phyloP scores from a whole-genome alignment of 208 protist genomes.

The Angomonas deanei region DNA sequence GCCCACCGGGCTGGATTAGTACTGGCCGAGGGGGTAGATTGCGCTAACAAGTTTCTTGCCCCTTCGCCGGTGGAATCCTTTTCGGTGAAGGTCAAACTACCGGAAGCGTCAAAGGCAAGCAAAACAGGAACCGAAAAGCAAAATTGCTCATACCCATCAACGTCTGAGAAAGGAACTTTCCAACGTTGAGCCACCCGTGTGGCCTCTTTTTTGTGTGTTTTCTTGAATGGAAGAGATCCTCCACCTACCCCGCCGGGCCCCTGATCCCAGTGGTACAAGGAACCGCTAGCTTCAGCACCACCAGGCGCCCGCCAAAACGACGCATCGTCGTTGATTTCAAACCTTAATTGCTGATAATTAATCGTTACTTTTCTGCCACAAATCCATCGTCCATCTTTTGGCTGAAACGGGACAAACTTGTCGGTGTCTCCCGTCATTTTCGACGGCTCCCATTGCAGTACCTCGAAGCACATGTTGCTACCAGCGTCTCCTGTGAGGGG shows the following conservation, averaged over 20 bases:
- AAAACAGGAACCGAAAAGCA: slow-evolving; percentile 23
- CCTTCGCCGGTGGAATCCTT: background rate
- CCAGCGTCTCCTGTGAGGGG: background rate
- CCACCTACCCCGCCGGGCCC: background rate
- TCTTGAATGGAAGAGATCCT: background rate
- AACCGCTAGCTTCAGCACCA: background rate
- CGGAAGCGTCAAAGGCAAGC: slow-evolving; percentile 12
- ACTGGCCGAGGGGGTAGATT: background rate
- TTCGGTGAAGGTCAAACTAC: background rate
- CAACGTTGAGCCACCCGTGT: slow-evolving; percentile 9
- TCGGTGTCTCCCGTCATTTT: background rate
- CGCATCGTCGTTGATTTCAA: slow-evolving; percentile 1
- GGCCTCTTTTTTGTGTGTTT: background rate
- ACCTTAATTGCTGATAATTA: background rate
- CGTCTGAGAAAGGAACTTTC: slow-evolving; percentile 22
- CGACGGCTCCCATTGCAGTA: slow-evolving; percentile 13
- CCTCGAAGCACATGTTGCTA: background rate
- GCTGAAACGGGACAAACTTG: slow-evolving; percentile 2
- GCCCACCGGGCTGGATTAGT: slow-evolving; percentile 12
- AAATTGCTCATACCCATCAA: slow-evolving; percentile 21
- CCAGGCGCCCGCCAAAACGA: background rate
- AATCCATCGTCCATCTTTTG: slow-evolving; percentile 1
- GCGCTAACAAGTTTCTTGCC: background rate
- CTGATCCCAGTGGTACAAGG: background rate
- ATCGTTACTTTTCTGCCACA: background rate